Percentiles rank a stretch among this genome's conserved stretches.
phyloP scores from a whole-genome alignment of 2,329 filamentous ascomycete species.

The Proliferodiscus dingleyae region DNA sequence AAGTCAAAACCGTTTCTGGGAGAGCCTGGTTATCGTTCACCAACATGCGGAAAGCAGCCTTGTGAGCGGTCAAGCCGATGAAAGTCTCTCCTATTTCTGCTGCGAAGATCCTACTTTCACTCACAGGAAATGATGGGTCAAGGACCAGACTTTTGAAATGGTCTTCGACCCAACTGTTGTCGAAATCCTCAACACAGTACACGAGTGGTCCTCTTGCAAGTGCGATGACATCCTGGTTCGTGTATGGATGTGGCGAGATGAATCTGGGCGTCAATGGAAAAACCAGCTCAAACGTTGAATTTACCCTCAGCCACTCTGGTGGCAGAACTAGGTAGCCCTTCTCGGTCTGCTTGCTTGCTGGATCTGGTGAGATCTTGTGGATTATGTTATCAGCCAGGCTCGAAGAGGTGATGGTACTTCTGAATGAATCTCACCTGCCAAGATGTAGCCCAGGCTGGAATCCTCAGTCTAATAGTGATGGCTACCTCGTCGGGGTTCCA shows the following conservation, averaged over 20 bases:
- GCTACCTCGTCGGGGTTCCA: conserved; percentile 28
- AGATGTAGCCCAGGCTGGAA: conserved; percentile 48
- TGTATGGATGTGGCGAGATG: conserved; percentile 50
- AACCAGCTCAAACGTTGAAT: conserved; percentile 41
- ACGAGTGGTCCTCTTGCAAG: conserved; percentile 53
- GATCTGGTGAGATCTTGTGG: conserved; percentile 11
- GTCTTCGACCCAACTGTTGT: conserved; percentile 50
- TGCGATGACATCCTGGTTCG: conserved; percentile 49
- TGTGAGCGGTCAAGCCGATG: conserved; percentile 16
- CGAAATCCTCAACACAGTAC: conserved; percentile 56
- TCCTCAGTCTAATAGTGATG: conserved; percentile 44
- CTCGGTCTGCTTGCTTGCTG: conserved; percentile 26
- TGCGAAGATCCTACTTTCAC: conserved; percentile 10
- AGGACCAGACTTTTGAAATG: conserved; percentile 43
- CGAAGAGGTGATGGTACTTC: neutral
- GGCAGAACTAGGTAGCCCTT: conserved; percentile 48
- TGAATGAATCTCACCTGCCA: conserved; percentile 25
- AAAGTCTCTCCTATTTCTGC: conserved; percentile 17
- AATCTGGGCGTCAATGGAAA: conserved; percentile 44
- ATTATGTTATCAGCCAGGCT: conserved; percentile 23
- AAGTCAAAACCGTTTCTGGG: neutral
- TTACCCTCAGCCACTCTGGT: conserved; percentile 35
- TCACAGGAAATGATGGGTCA: conserved; percentile 13
- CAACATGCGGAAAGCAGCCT: conserved; percentile 15
- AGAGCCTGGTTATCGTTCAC: conserved; percentile 7